Percentiles rank a stretch among this genome's conserved stretches.
Conservation (phyloP, 2,329 filamentous ascomycete genomes). For the Neofusicoccum umdonicola region DNA sequence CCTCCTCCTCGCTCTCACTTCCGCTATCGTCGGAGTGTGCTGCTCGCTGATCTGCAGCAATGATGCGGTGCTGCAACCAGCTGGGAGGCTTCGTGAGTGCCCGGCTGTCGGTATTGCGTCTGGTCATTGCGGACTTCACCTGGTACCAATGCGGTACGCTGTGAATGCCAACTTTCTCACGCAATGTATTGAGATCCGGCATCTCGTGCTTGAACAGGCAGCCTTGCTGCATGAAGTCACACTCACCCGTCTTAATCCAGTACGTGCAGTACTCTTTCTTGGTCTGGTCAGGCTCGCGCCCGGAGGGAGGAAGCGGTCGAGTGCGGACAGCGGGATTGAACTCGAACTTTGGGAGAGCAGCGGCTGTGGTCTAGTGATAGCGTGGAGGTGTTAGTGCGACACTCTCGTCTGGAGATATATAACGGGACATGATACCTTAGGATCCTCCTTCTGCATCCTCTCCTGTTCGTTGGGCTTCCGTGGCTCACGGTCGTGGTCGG, state of each 20-base stretch:
- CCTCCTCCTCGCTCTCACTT: neutral
- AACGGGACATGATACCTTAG: too few species aligned
- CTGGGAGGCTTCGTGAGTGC: too few species aligned
- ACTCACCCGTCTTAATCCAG: conserved; percentile 84
- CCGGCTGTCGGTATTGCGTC: neutral
- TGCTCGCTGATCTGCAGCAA: neutral
- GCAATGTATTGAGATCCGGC: conserved; percentile 68
- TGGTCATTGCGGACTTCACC: conserved; percentile 41
- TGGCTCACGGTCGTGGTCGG: too few species aligned
- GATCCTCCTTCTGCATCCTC: too few species aligned
- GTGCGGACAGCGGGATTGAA: neutral
- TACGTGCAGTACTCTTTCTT: conserved; percentile 83
- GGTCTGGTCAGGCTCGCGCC: conserved; percentile 38
- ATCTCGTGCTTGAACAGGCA: conserved; percentile 91
- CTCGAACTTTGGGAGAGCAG: neutral
- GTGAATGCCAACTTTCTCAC: conserved; percentile 62
- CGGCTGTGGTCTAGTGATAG: too few species aligned
- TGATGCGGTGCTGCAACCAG: neutral
- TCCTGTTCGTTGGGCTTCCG: too few species aligned
- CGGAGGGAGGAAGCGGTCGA: conserved; percentile 32
- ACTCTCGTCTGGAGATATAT: too few species aligned
- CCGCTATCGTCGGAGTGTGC: too few species aligned
- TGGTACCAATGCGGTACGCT: conserved; percentile 57
- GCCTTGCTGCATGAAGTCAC: conserved; percentile 80
- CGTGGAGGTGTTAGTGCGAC: too few species aligned